Conservation (phyloP, 2,329 filamentous ascomycete genomes). For the Stagonosporopsis cucurbitacearum region DNA sequence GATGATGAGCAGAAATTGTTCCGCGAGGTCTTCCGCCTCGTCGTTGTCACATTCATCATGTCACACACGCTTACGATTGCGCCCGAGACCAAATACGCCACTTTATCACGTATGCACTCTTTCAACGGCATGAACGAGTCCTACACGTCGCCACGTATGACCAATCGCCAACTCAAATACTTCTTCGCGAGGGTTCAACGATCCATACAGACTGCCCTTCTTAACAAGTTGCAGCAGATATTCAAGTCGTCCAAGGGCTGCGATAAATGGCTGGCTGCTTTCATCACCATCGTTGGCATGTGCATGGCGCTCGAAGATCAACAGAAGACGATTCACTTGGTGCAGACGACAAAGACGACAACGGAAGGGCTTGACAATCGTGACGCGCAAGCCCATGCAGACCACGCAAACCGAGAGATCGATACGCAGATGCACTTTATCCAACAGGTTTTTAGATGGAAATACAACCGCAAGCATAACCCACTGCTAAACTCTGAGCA, state of each 20-base stretch:
- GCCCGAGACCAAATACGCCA: constrained; percentile 46
- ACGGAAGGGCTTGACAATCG: constrained; percentile 38
- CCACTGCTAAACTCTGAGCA: constrained; percentile 48
- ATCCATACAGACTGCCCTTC: constrained; percentile 50
- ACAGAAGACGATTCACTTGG: constrained; percentile 55
- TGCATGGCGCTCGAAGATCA: constrained; percentile 57
- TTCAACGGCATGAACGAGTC: constrained; percentile 38
- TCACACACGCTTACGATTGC: constrained; percentile 55
- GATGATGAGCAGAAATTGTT: constrained; percentile 52
- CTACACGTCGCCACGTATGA: constrained; percentile 54
- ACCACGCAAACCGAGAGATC: constrained; percentile 52
- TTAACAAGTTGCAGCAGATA: constrained; percentile 57
- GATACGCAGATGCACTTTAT: constrained; percentile 55
- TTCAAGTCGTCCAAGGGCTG: constrained; percentile 54
- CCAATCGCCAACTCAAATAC: constrained; percentile 59
- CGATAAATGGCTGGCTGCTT: constrained; percentile 55
- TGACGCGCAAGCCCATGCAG: constrained; percentile 44
- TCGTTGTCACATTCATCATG: constrained; percentile 58
- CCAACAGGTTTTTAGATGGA: constrained; percentile 55
- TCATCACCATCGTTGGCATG: constrained; percentile 55
- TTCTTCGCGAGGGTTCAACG: constrained; percentile 55
- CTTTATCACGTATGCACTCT: constrained; percentile 50
- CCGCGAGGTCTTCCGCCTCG: constrained; percentile 53
- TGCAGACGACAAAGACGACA: constrained; percentile 49
- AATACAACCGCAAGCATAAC: constrained; percentile 54